These are phyloP conservation scores for Aspergillus carlsbadensis DNA, from an alignment of 495 filamentous ascomycete genomes.

Conservation along the genomic window DNA sequence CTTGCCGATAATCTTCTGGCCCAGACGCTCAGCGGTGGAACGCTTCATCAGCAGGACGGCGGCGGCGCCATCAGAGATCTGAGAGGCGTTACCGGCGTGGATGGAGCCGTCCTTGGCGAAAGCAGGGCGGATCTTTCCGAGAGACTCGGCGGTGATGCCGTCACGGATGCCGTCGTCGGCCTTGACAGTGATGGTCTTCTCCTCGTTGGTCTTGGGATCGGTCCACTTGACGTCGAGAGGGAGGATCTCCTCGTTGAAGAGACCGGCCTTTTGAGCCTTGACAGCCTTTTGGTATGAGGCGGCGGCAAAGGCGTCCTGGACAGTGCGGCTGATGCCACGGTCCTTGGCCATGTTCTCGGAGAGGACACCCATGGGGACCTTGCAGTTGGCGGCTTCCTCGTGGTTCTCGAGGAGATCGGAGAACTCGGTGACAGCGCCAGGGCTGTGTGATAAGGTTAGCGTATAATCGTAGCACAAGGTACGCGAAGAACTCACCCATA, in stretches of 20 bases:
- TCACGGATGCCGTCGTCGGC: conserved; percentile 88
- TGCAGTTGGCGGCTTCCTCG: conserved; percentile 87
- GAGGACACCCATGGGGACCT: conserved; percentile 94
- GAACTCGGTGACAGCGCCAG: conserved; percentile 89
- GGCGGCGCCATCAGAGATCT: conserved; percentile 94
- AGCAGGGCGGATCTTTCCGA: conserved; percentile 85
- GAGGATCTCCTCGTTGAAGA: conserved; percentile 91
- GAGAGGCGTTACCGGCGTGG: conserved; percentile 93
- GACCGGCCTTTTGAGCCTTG: conserved; percentile 80
- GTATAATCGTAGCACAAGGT: not conserved
- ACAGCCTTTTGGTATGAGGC: conserved; percentile 84
- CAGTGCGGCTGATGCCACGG: conserved; percentile 63
- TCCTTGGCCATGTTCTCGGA: conserved; percentile 95
- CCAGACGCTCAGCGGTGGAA: conserved; percentile 81
- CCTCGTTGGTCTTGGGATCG: conserved; percentile 88
- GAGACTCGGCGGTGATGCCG: conserved; percentile 78
- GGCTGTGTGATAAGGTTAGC: conserved; percentile 43
- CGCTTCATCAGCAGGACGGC: conserved; percentile 96
- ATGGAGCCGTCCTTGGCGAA: conserved; percentile 91
- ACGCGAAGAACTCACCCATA: conserved; percentile 63
- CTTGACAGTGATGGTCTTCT: conserved; percentile 77
- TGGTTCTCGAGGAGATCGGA: conserved; percentile 84
- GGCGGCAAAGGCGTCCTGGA: conserved; percentile 89
- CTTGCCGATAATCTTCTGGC: conserved; percentile 88
- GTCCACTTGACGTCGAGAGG: conserved; percentile 80